Evolutionary conservation across 1,284 basidiomycete species (phyloP), one percentile per base, ranked within the genome.

Genomic region (Pseudozyma sp.): DNA sequence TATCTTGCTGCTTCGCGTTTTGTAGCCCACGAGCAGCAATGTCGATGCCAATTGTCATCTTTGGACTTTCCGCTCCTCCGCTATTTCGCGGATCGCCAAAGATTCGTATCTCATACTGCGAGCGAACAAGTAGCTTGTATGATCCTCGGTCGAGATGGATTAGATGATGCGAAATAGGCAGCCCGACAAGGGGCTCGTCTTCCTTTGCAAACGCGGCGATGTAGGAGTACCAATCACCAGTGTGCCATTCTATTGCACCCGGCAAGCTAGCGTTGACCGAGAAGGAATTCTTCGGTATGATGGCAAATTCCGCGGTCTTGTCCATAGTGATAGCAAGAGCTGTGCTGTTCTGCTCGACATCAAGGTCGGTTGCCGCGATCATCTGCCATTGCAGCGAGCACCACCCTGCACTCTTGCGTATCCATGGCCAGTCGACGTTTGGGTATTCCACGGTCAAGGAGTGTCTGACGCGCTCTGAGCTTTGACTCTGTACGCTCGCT

Each of bases 151-250:
- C 17, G 0, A 75, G 49, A 16, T 55, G 50, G 0, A 78, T 1
- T 13, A 68, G 39, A 31, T 78, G 75, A 5, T 75, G 68, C 5
- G 66, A 63, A 40, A 59, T 58, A 1, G 62, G 48, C 13, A 53
- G 48, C 4, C 24, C 13, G 2, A 29, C 1, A 7, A 52, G 31
- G 5, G 24, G 33, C 13, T 13, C 10, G 33, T 49, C 52, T 30
- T 76, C 57, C 7, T 51, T 46, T 1, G 61, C 37, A 35, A 64
- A 58, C 0, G 55, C 60, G 29, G 58, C 62, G 9, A 74, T 73
- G 57, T 78, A 78, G 31, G 63, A 69, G 56, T 78, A 78, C 63
- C 57, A 74, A 50, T 78, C 76, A 19, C 74, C 76, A 1, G 51
- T 73, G 45, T 74, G 65, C 74, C 76, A 78, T 47, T 65, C 52